Evolutionary conservation across 176 grass and related monocot genomes (phyloP).

Genomic region (Musa itinerans): DNA sequence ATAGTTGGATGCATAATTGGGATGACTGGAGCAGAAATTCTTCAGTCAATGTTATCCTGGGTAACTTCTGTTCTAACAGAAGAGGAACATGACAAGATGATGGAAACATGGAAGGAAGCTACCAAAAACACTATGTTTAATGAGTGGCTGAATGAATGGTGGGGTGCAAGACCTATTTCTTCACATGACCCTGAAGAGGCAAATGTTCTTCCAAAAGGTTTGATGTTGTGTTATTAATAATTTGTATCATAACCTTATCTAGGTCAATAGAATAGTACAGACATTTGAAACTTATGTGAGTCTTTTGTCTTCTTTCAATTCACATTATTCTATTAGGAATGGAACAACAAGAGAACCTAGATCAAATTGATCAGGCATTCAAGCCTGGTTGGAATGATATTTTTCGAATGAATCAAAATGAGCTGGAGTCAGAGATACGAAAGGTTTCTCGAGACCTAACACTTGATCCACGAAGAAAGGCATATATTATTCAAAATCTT

Average conservation of each 20-base stretch:
- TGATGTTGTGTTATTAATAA: not conserved
- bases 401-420: slow-evolving; percentile 79
- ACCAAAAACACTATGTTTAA: slow-evolving; percentile 81
- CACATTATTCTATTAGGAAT: not conserved
- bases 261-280: too few species aligned
- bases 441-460: slow-evolving; percentile 71
- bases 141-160: slow-evolving; percentile 84
- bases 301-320: slow-evolving; percentile 5
- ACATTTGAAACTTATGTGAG: not conserved
- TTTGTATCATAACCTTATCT: not conserved
- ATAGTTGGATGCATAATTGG: slow-evolving; percentile 76
- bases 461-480: slow-evolving; percentile 71
- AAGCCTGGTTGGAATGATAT: slow-evolving; percentile 88
- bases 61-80: slow-evolving; percentile 61
- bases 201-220: slow-evolving; percentile 32
- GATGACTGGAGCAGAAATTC: slow-evolving; percentile 77
- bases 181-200: slow-evolving; percentile 28
- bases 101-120: slow-evolving; percentile 67
- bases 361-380: slow-evolving; percentile 56
- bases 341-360: slow-evolving; percentile 33
- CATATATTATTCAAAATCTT: slow-evolving; percentile 90
- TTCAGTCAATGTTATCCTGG: slow-evolving; percentile 92
- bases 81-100: slow-evolving; percentile 60
- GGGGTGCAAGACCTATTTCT: slow-evolving; percentile 33
- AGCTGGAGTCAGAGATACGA: slow-evolving; percentile 67